A percentile compares a stretch with the other conserved stretches of the same genome.
These are phyloP conservation scores for Botrytis porri DNA, from an alignment of 2,329 filamentous ascomycete species.

Conservation along the genomic window DNA sequence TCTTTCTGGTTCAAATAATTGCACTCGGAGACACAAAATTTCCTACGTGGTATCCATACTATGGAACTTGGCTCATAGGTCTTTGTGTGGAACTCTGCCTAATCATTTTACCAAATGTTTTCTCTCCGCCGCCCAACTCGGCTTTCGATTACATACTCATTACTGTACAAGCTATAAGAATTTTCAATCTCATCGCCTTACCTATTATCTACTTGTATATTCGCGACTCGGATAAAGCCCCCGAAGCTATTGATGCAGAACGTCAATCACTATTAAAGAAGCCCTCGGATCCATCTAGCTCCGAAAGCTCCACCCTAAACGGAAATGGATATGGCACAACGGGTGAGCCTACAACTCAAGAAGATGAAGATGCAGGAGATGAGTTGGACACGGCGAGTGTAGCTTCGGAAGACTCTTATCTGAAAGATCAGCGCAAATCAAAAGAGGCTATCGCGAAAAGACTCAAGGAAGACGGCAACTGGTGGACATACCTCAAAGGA, in stretches of 20 bases:
- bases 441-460: slow-evolving; percentile 63
- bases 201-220: slow-evolving; percentile 37
- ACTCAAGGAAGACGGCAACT: slow-evolving; percentile 71
- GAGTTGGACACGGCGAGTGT: slow-evolving; percentile 31
- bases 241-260: slow-evolving; percentile 51
- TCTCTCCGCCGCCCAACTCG: slow-evolving; percentile 24
- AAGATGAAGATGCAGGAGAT: slow-evolving; percentile 23
- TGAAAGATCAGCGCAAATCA: slow-evolving; percentile 50
- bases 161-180: slow-evolving; percentile 33
- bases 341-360: slow-evolving; percentile 23
- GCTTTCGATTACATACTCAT: slow-evolving; percentile 31
- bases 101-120: slow-evolving; percentile 40
- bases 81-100: slow-evolving; percentile 54
- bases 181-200: slow-evolving; percentile 38
- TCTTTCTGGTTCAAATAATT: slow-evolving; percentile 60
- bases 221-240: slow-evolving; percentile 33
- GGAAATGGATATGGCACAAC: slow-evolving; percentile 34
- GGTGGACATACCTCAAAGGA: slow-evolving; percentile 72
- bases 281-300: slow-evolving; percentile 37
- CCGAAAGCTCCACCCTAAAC: slow-evolving; percentile 27
- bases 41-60: slow-evolving; percentile 60
- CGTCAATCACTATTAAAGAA: slow-evolving; percentile 55
- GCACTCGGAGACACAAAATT: slow-evolving; percentile 50
- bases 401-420: slow-evolving; percentile 53
- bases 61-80: slow-evolving; percentile 59